Percentiles rank a stretch among this genome's conserved stretches.
Conservation (phyloP, 2,329 filamentous ascomycete genomes). For the Colletotrichum orchidophilum region DNA sequence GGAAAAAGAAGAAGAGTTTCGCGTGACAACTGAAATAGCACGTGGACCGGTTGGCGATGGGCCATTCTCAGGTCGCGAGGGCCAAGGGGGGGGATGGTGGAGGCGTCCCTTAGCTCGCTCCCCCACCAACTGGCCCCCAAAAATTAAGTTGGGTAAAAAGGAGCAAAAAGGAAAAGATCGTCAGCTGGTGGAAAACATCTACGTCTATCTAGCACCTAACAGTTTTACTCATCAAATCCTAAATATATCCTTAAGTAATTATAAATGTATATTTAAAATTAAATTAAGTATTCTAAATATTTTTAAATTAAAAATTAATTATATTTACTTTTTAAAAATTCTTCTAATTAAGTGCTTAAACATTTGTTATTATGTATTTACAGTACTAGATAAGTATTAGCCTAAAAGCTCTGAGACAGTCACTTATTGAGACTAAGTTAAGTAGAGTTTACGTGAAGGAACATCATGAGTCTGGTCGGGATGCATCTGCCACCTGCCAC, state of each 20-base stretch:
- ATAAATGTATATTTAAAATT: too few species aligned
- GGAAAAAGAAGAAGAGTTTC: background rate
- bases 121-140: slow-evolving; percentile 6
- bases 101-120: background rate
- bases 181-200: too few species aligned
- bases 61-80: background rate
- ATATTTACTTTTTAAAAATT: background rate
- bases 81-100: background rate
- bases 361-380: too few species aligned
- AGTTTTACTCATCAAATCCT: too few species aligned
- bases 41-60: slow-evolving; percentile 2
- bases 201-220: too few species aligned
- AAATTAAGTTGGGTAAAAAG: too few species aligned
- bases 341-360: too few species aligned
- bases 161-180: too few species aligned
- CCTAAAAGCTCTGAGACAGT: too few species aligned
- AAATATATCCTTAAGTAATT: too few species aligned
- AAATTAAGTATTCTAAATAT: background rate
- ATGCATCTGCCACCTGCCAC: background rate
- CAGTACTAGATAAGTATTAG: too few species aligned
- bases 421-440: too few species aligned
- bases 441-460: background rate
- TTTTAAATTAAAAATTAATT: background rate
- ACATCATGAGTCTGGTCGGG: background rate
- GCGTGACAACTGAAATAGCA: background rate